A percentile compares a stretch with the other conserved stretches of the same genome.
These are phyloP conservation scores for Uromyces viciae-fabae DNA, from an alignment of 1,284 basidiomycete species.

Conservation along the genomic window DNA sequence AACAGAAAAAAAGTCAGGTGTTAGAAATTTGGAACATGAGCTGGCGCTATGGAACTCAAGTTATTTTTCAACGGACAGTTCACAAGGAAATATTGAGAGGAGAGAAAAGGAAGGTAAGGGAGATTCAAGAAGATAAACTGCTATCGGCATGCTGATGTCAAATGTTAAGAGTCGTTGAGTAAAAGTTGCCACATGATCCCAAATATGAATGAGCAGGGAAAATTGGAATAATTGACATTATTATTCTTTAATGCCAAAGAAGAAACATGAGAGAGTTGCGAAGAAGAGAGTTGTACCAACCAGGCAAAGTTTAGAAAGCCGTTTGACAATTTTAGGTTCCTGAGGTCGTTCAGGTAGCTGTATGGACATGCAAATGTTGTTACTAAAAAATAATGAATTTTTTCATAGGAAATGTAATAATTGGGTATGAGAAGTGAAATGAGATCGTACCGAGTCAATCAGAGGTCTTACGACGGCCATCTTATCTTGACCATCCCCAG, in stretches of 20 bases:
- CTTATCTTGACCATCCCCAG: constrained; percentile 36
- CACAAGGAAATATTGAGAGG: not conserved
- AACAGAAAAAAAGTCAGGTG: not conserved
- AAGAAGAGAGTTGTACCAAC: not conserved
- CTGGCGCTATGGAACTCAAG: no score
- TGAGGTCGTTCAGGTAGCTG: not conserved
- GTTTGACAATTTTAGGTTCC: constrained; percentile 41
- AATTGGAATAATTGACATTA: no score
- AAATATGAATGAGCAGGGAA: not conserved
- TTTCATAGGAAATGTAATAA: no score
- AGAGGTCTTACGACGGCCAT: constrained; percentile 23
- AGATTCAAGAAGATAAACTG: not conserved
- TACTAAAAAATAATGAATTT: not conserved
- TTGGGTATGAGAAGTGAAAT: not conserved
- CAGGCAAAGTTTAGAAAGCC: constrained; percentile 15
- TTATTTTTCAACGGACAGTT: no score
- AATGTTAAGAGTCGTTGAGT: not conserved
- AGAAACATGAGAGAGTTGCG: no score
- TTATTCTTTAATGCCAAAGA: not conserved
- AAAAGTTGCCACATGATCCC: not conserved
- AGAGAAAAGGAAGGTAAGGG: not conserved
- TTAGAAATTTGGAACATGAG: no score
- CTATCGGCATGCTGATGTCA: not conserved
- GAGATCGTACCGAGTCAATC: constrained; percentile 10
- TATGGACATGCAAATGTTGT: not conserved